Percentiles rank a stretch among this genome's conserved stretches.
phyloP scores from a whole-genome alignment of 1,284 basidiomycete species.

The Cryptococcus deneoformans region DNA sequence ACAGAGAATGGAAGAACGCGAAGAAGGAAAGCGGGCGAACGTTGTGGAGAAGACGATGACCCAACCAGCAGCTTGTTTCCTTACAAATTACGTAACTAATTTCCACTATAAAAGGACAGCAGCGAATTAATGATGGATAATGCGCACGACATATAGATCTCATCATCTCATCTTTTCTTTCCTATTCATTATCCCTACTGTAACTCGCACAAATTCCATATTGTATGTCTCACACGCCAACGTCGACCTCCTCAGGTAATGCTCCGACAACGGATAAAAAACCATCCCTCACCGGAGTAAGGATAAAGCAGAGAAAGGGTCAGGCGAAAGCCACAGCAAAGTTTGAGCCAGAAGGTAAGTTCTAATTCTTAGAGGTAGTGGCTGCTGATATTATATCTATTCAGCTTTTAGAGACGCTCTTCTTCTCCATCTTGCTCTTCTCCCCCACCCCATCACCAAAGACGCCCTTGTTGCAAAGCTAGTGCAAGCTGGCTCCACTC shows the following conservation, averaged over 20 bases:
- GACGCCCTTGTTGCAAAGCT: slow-evolving; percentile 60
- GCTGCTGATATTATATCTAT: background rate
- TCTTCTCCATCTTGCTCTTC: slow-evolving; percentile 87
- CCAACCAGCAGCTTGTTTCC: too few species aligned
- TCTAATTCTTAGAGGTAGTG: background rate
- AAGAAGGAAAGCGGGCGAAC: too few species aligned
- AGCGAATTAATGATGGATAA: too few species aligned
- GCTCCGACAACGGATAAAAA: slow-evolving; percentile 43
- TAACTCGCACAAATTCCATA: slow-evolving; percentile 6
- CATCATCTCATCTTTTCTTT: background rate
- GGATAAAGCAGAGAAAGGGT: slow-evolving; percentile 53
- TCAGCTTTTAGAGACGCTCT: slow-evolving; percentile 93
- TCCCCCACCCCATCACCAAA: slow-evolving; percentile 71
- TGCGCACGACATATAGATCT: background rate
- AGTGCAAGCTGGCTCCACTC: slow-evolving; percentile 82
- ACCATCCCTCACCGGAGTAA: slow-evolving; percentile 52
- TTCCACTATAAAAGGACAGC: too few species aligned
- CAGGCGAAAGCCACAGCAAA: slow-evolving; percentile 54
- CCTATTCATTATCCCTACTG: slow-evolving; percentile 4
- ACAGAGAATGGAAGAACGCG: too few species aligned
- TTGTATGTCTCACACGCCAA: slow-evolving; percentile 50
- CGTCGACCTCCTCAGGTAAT: slow-evolving; percentile 42
- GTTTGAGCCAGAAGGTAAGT: slow-evolving; percentile 55
- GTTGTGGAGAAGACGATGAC: too few species aligned
- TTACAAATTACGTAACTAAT: too few species aligned